Percentiles rank a stretch among this genome's conserved stretches.
These are phyloP conservation scores for Pontederia crassipes DNA, from an alignment of 176 grass and related monocot genomes.

Conservation along the genomic window DNA sequence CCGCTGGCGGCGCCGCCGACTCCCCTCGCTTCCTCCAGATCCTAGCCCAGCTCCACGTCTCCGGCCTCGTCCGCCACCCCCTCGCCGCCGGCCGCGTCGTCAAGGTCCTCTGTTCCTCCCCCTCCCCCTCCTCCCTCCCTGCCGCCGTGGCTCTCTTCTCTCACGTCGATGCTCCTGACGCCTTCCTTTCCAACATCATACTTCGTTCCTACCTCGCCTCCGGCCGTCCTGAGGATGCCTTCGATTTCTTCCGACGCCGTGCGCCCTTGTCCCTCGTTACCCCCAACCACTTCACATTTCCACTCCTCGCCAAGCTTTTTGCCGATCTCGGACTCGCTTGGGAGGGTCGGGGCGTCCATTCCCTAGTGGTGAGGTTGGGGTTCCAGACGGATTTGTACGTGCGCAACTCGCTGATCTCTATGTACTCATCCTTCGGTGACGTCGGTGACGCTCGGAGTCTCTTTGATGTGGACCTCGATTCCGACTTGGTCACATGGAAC, in stretches of 20 bases:
- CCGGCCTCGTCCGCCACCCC: conserved; percentile 11
- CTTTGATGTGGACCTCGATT: conserved; percentile 6
- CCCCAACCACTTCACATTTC: conserved; percentile 26
- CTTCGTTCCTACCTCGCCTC: conserved; percentile 18
- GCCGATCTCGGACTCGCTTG: conserved; percentile 21
- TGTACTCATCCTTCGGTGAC: conserved; percentile 21
- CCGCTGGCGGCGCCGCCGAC: conserved; percentile 22
- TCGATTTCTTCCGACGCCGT: conserved; percentile 37
- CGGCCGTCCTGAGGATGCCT: conserved; percentile 28
- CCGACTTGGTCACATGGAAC: conserved; percentile 55
- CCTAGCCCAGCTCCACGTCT: conserved; percentile 31
- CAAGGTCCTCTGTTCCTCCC: conserved; percentile 31
- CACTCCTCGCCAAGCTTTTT: conserved; percentile 39
- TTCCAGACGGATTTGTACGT: conserved; percentile 13
- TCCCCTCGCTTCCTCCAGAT: conserved; percentile 36
- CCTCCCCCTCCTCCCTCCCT: conserved; percentile 24
- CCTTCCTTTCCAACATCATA: conserved; percentile 29
- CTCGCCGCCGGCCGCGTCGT: conserved; percentile 31
- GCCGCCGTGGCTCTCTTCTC: conserved; percentile 17
- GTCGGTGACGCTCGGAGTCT: conserved; percentile 6
- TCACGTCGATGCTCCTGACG: conserved; percentile 25
- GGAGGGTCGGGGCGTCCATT: conserved; percentile 4
- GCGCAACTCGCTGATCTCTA: conserved; percentile 17
- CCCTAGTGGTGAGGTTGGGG: conserved; percentile 4
- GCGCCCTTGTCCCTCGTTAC: conserved; percentile 25